Conservation (phyloP, 148 eudicot genomes). For the Vaccinium vitisidaea region DNA sequence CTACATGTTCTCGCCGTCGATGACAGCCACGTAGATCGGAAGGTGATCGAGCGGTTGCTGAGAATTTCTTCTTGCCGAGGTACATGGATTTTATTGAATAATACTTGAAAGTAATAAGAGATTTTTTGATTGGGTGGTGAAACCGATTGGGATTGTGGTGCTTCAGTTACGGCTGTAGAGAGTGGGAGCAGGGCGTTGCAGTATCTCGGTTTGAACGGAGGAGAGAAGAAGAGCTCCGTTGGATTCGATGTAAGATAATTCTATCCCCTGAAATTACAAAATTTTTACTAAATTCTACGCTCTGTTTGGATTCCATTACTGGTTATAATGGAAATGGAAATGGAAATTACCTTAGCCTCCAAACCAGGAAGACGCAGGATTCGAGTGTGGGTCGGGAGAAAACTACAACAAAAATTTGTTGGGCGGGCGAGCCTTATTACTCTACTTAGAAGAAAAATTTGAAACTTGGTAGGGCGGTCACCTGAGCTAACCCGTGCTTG, state of each 20-base stretch:
- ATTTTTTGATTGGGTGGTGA: constrained; percentile 2
- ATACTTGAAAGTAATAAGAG: no score
- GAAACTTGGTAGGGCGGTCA: no score
- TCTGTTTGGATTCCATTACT: no score
- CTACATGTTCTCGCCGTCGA: constrained; percentile 68
- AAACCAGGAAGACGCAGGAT: no score
- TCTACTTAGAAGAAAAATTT: no score
- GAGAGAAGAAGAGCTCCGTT: constrained; percentile 24
- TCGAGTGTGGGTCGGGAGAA: no score
- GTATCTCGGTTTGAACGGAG: constrained; percentile 58
- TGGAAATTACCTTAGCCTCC: no score
- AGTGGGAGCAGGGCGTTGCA: constrained; percentile 60
- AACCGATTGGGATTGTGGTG: constrained; percentile 7
- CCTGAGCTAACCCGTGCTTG: no score
- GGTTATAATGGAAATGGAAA: no score
- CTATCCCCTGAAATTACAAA: neutral
- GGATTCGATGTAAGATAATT: constrained; percentile 38
- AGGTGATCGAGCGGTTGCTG: constrained; percentile 53
- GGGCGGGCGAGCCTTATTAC: no score
- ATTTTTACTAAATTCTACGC: no score
- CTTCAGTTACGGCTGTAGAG: constrained; percentile 58
- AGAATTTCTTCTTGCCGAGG: constrained; percentile 62
- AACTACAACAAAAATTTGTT: no score
- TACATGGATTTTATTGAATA: neutral
- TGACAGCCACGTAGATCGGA: constrained; percentile 59